Evolutionary conservation across 208 protist species (phyloP), one percentile per base, ranked within the genome.

Genomic region (Crithidia fasciculata): DNA sequence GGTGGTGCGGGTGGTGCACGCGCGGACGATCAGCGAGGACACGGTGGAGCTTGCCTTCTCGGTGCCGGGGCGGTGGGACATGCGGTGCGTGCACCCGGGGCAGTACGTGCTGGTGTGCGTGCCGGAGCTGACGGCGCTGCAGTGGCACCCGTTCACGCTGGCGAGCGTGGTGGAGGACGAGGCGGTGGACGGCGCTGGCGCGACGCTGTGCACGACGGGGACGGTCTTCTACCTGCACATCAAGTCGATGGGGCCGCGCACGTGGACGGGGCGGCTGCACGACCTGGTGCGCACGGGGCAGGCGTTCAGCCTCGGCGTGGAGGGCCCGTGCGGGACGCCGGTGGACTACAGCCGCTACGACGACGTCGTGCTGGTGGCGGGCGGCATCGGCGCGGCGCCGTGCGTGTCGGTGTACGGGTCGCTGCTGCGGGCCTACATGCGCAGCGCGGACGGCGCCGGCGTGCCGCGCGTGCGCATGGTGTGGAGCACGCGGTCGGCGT

Each of bases 121-220:
- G 40, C 84, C 87, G 19, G 73, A 85, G 50, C 54, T 92, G 40
- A 82, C 87, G 37, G 60, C 88, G 16, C 72, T 89, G 63, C 74
- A 92, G 72, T 92, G 87, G 87, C 87, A 92, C 72, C 87, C 87
- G 7, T 88, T 92, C 68, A 92, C 84, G 13, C 62, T 89, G 15
- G 79, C 57, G 59, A 67, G 55, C 69, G 49, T 79, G 71, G 47
- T 74, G 40, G 60, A 74, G 49, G 49, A 58, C 54, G 70, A 64
- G 61, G 62, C 59, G 28, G 55, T 40, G 16, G 28, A 19, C 28
- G 60, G 39, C n/a, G 72, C 13, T 2, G 13, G 41, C 28, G 19
- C 56, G 6, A 59, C 57, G 37, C 40, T 28, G 47, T 54, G 57
- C 57, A 55, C 47, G 16, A 41, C 39, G 16, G 44, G 45, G n/a